Percentiles rank a stretch among this genome's conserved stretches.
phyloP scores from a whole-genome alignment of 371 early-diverging fungal species.

The Amoeboaphelidium protococcarum region DNA sequence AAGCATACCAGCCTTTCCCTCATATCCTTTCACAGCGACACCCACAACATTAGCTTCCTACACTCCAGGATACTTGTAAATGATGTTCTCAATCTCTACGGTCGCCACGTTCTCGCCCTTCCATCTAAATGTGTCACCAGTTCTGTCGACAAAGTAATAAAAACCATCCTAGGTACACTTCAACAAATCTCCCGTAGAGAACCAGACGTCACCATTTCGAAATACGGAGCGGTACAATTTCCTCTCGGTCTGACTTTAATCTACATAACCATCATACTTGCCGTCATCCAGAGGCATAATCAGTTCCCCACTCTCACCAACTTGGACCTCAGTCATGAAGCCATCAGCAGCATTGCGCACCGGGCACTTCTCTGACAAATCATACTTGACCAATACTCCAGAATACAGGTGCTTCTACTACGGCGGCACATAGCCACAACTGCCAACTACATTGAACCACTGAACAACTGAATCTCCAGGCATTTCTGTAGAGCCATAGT shows the following conservation, averaged over 20 bases:
- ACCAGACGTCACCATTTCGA: conserved; percentile 22
- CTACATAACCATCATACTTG: conserved; percentile 11
- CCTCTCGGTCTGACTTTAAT: conserved; percentile 17
- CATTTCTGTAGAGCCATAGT: conserved; percentile 24
- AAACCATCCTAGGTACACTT: conserved; percentile 21
- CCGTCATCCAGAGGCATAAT: conserved; percentile 9
- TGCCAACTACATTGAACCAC: conserved; percentile 6
- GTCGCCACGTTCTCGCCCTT: conserved; percentile 37
- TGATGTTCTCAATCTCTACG: conserved; percentile 8
- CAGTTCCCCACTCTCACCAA: conserved; percentile 21
- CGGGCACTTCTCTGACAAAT: conserved; percentile 14
- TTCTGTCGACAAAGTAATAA: conserved; percentile 14
- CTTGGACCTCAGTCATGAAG: conserved; percentile 14
- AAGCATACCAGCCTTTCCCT: conserved; percentile 14
- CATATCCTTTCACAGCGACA: neutral
- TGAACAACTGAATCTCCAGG: conserved; percentile 10
- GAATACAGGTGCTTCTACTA: conserved; percentile 13
- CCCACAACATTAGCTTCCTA: neutral
- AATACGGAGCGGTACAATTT: conserved; percentile 4
- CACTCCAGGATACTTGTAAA: neutral
- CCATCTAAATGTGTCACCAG: conserved; percentile 17
- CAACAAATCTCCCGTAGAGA: conserved; percentile 37
- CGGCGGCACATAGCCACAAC: conserved; percentile 8
- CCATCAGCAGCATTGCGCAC: conserved; percentile 14
- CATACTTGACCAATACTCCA: conserved; percentile 9